Base-by-base conservation (phyloP, 805 yeast species). In the Candida andamanensis region DNA sequence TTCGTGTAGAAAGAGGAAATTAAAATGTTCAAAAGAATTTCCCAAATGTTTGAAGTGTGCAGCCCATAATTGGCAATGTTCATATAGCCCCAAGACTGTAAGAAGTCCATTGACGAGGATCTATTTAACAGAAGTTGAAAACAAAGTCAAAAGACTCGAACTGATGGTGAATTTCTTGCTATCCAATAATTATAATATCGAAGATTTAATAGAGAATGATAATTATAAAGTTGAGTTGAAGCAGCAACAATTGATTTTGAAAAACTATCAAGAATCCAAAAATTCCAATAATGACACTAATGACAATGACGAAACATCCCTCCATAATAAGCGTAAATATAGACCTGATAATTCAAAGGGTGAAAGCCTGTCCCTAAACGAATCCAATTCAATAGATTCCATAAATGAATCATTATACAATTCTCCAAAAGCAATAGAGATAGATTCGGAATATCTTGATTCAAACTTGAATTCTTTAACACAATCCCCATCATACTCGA, bases 41-140 rank as follows among this genome's bases (percentile, higher is more conserved):
- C 95, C 95, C 2, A 73, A 71, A 41, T 85, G 95, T 49, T 62
- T 78, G 27, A 84, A 84, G 48, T 85, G 95, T 60, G 54, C 67
- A 6, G 75, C 72, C 33, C 85, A 83, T 49, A 64, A 68, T 15
- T 80, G 94, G 83, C 71, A 72, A 19, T 85, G 95, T 54, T 58
- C 74, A 2, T 85, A 85, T 50, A 79, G 89, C 15, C 95, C 95
- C 11, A 67, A 83, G 39, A 72, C 79, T 2, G 79, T 81, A 20
- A 64, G 95, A 33, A 78, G 90, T 4, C 95, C 95, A 0, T 59
- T 85, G 35, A 85, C 95, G 0, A 63, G 95, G 44, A 85, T 82
- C 4, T 81, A 84, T 58, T 60, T 85, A 42, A 85, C 95, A 11
- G 72, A 72, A 32, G 86, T 85, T 17, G 95, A 85, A 54, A 69